Evolutionary conservation across 768 basidiomycete genomes (phyloP).

Genomic region (Rhodosporidiobolus sp.): DNA sequence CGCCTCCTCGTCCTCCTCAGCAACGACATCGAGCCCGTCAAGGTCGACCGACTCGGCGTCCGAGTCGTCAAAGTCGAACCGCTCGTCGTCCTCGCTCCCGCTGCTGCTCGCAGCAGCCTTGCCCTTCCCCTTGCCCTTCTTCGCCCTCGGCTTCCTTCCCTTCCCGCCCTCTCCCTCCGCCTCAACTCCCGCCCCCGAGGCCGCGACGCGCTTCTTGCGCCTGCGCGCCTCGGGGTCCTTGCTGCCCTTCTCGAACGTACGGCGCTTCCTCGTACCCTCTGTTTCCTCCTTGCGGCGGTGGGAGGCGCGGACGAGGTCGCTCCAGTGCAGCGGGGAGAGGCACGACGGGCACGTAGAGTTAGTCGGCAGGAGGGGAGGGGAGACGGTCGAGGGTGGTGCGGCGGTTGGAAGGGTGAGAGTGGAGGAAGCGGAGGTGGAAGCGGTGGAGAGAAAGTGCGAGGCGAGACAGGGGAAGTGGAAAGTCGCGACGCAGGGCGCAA

Average conservation of each 20-base stretch:
- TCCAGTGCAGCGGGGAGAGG: conserved; percentile 43
- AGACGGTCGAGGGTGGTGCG: conserved; percentile 1
- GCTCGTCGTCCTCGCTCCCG: conserved; percentile 3
- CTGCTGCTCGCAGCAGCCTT: not conserved
- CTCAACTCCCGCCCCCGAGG: conserved; percentile 49
- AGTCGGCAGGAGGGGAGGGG: conserved; percentile 45
- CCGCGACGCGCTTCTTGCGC: conserved; percentile 45
- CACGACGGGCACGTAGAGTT: conserved; percentile 48
- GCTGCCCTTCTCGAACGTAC: conserved; percentile 19
- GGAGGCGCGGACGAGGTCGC: conserved; percentile 47
- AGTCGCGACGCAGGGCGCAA: conserved; percentile 4
- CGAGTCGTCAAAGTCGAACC: not conserved
- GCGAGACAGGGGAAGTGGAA: conserved; percentile 17
- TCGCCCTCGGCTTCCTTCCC: conserved; percentile 50
- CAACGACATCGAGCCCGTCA: not conserved
- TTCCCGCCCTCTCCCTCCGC: not conserved
- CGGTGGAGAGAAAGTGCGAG: conserved; percentile 2
- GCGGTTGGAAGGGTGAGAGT: not conserved
- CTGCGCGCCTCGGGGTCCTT: not conserved
- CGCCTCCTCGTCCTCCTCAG: not conserved
- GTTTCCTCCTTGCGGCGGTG: conserved; percentile 46
- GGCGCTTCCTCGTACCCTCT: conserved; percentile 33
- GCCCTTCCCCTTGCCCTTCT: conserved; percentile 57
- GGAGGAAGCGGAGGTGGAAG: not conserved
- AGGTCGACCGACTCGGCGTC: not conserved